phyloP scores from a whole-genome alignment of 2,329 filamentous ascomycete genomes.

The Fusarium temperatum region DNA sequence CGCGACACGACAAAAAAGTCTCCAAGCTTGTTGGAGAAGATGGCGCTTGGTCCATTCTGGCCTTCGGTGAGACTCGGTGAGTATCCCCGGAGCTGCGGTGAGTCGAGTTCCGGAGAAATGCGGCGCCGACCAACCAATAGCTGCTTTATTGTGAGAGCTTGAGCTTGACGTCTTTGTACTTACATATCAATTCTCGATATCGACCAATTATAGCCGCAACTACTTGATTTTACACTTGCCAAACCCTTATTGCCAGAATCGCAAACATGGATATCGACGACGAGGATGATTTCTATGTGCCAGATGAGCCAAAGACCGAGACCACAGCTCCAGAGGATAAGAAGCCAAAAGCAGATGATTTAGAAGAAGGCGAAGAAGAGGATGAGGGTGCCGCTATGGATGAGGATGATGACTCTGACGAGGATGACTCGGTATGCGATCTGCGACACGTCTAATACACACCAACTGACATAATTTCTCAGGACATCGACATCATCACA shows the following conservation, averaged over 20 bases:
- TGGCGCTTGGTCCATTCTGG: conserved; percentile 35
- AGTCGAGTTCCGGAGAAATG: conserved; percentile 41
- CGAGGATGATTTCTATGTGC: conserved; percentile 73
- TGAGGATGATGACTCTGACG: conserved; percentile 54
- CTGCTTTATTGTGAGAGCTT: conserved; percentile 24
- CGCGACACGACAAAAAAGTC: conserved; percentile 30
- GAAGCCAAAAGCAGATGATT: conserved; percentile 58
- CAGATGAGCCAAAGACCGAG: conserved; percentile 62
- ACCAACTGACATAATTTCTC: conserved; percentile 8
- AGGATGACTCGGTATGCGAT: conserved; percentile 54
- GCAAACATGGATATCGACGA: conserved; percentile 72
- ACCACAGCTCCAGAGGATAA: conserved; percentile 41
- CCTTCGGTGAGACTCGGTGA: conserved; percentile 27
- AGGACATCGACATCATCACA: conserved; percentile 76
- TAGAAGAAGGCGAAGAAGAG: conserved; percentile 72
- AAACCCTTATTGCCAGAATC: background rate
- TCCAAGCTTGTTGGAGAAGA: conserved; percentile 20
- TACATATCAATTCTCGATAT: background rate
- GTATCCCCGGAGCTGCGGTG: background rate
- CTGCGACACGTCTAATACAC: background rate
- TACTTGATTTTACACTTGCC: background rate
- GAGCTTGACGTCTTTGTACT: conserved; percentile 31
- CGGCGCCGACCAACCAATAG: conserved; percentile 33
- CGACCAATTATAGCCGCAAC: background rate
- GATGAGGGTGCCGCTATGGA: conserved; percentile 69